These are phyloP conservation scores for Apostasia ramifera DNA, from an alignment of 106 monocot genomes.

Conservation along the genomic window DNA sequence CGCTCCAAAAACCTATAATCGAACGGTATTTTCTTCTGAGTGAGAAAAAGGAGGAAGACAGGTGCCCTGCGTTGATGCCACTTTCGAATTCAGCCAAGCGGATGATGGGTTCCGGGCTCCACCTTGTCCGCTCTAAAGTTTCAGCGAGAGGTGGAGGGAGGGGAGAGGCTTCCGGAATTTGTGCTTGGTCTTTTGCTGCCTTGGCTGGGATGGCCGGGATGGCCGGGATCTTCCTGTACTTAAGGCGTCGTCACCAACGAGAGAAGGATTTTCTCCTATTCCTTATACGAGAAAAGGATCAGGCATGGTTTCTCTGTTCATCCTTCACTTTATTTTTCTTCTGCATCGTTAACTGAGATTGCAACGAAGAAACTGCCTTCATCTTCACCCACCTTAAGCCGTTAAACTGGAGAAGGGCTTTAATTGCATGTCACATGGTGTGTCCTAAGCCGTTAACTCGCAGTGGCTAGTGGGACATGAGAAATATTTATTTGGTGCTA, in stretches of 20 bases:
- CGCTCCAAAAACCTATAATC: background rate
- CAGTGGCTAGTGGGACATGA: too few relatives aligned
- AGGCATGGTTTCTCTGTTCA: constrained; percentile 18
- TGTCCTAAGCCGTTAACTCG: too few relatives aligned
- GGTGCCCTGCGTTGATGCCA: background rate
- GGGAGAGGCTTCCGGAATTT: background rate
- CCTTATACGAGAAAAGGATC: constrained; percentile 46
- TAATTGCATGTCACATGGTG: too few relatives aligned
- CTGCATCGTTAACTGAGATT: too few relatives aligned
- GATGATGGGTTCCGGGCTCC: constrained; percentile 16
- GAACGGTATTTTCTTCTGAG: background rate
- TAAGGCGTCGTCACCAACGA: constrained; percentile 34
- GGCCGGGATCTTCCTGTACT: constrained; percentile 27
- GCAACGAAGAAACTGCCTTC: too few relatives aligned
- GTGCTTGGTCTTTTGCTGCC: constrained; percentile 31
- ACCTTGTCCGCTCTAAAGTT: constrained; percentile 22
- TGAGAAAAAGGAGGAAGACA: constrained; percentile 6
- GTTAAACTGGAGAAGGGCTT: too few relatives aligned
- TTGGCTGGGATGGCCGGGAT: constrained; percentile 21
- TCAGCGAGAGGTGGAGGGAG: constrained; percentile 4
- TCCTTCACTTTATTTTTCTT: background rate
- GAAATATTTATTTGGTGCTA: too few relatives aligned
- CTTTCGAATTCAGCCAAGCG: constrained; percentile 16
- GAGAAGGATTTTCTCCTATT: constrained; percentile 47
- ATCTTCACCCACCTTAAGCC: too few relatives aligned